A percentile compares a stretch with the other conserved stretches of the same genome.
These are phyloP conservation scores for Eucalyptus dawsonii DNA, from an alignment of 345 rosid species.

Conservation along the genomic window DNA sequence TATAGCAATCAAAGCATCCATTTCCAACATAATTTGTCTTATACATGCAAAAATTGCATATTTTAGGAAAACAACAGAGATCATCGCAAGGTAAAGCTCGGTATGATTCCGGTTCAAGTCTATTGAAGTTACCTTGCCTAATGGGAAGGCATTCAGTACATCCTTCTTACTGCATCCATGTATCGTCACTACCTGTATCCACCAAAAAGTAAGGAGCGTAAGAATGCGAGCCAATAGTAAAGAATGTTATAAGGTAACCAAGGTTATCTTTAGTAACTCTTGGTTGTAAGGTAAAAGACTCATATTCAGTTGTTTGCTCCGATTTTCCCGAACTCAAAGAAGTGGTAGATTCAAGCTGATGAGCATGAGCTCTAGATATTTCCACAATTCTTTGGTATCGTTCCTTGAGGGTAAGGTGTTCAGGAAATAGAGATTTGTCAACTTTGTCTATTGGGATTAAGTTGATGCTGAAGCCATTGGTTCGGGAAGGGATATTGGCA, in stretches of 20 bases:
- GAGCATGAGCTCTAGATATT: neutral
- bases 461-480: neutral
- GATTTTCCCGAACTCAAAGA: neutral
- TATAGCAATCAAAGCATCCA: neutral
- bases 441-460: neutral
- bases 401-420: neutral
- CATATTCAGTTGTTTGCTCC: neutral
- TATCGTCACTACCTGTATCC: neutral
- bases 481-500: neutral
- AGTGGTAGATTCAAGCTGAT: neutral
- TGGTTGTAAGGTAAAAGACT: neutral
- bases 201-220: too few relatives aligned
- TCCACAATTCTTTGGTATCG: neutral
- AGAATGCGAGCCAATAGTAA: too few relatives aligned
- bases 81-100: neutral
- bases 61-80: neutral
- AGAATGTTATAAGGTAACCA: neutral
- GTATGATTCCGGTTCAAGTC: neutral
- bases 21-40: neutral
- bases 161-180: neutral
- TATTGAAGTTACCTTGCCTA: neutral
- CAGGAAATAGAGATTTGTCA: neutral
- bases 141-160: neutral
- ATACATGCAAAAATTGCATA: neutral
- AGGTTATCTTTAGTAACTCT: neutral